Conservation (phyloP, 169 alveolate genomes). For the Plasmodium sp. region DNA sequence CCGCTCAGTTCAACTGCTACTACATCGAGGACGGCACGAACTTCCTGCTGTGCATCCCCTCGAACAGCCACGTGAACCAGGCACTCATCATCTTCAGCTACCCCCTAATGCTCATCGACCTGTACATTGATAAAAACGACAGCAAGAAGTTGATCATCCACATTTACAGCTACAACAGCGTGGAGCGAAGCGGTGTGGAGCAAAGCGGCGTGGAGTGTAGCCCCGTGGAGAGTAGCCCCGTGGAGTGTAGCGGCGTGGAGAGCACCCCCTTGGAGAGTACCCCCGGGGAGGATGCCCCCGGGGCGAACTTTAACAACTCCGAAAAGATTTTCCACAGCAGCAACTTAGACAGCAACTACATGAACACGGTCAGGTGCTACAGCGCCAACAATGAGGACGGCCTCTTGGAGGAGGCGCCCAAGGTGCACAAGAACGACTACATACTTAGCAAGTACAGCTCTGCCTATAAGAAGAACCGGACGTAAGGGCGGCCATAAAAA, state of each 20-base stretch:
- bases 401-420: not conserved
- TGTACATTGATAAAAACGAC: conserved; percentile 67
- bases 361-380: conserved; percentile 12
- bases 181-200: conserved; percentile 3
- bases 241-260: not conserved
- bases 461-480: conserved; percentile 44
- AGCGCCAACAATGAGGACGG: conserved; percentile 59
- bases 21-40: conserved; percentile 59
- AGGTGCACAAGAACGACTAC: conserved; percentile 41
- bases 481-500: not conserved
- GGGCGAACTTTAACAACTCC: conserved; percentile 36
- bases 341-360: conserved; percentile 4
- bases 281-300: not conserved
- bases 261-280: no score
- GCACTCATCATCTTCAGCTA: conserved; percentile 60
- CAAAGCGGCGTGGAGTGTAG: not conserved
- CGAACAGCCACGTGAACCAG: conserved; percentile 48
- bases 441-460: conserved; percentile 35
- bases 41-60: conserved; percentile 57
- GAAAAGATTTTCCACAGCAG: conserved; percentile 37
- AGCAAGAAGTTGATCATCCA: conserved; percentile 47
- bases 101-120: conserved; percentile 64
- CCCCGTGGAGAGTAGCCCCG: not conserved
- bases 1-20: conserved; percentile 55
- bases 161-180: conserved; percentile 52